Conservation (phyloP, 441 rosid species). For the Viola pubescens region DNA sequence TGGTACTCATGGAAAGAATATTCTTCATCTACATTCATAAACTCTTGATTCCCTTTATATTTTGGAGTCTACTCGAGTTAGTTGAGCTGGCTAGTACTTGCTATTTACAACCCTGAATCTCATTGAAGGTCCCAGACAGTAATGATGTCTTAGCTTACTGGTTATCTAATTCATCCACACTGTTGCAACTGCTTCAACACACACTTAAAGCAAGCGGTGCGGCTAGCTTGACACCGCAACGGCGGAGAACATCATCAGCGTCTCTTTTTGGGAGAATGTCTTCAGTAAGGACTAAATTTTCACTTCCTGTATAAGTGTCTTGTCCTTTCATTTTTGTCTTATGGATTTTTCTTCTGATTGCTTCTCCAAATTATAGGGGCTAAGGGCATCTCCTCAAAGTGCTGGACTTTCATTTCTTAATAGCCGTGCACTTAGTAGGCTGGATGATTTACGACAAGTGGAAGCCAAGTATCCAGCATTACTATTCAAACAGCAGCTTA, state of each 20-base stretch:
- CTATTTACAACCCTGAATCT: constrained; percentile 14
- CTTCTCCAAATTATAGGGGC: constrained; percentile 45
- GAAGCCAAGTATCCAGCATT: constrained; percentile 99
- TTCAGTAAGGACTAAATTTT: constrained; percentile 47
- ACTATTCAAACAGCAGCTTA: constrained; percentile 99
- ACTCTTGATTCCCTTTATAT: constrained; percentile 8
- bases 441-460: constrained; percentile 89
- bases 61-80: constrained; percentile 13
- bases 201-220: constrained; percentile 98
- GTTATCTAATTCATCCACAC: constrained; percentile 91
- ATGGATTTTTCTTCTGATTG: constrained; percentile 5
- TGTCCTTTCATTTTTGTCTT: constrained; percentile 2
- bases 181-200: constrained; percentile 90
- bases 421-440: constrained; percentile 68
- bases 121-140: constrained; percentile 74
- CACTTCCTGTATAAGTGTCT: neutral
- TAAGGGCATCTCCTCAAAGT: constrained; percentile 91
- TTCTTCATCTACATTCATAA: neutral
- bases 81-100: constrained; percentile 20
- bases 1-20: neutral
- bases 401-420: constrained; percentile 82
- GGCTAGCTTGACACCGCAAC: constrained; percentile 94
- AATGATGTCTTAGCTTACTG: constrained; percentile 85
- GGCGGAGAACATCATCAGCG: constrained; percentile 87
- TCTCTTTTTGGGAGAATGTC: constrained; percentile 99